Base-by-base conservation (phyloP, 2,329 filamentous ascomycete species). In the Cyphellophora attinorum region DNA sequence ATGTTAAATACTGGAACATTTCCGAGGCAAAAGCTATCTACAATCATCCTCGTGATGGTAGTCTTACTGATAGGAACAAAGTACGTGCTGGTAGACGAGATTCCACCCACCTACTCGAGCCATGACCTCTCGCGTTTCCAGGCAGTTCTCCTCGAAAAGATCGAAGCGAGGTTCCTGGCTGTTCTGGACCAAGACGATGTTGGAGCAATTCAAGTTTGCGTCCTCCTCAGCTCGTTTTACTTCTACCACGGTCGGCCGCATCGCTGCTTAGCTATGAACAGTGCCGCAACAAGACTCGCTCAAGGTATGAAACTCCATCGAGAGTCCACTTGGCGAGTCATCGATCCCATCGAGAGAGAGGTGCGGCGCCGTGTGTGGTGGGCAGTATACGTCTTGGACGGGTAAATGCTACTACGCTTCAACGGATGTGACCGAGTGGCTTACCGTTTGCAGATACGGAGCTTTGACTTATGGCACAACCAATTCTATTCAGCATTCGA, bases 101-200 rank as follows among this genome's bases (percentile, higher is more conserved):
- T n/a, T n/a, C n/a, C n/a, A n/a, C n/a, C n/a, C n/a, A n/a, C n/a
- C n/a, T n/a, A n/a, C n/a, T n/a, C n/a, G n/a, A n/a, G n/a, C n/a
- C n/a, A n/a, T n/a, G n/a, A n/a, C n/a, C n/a, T n/a, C n/a, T n/a
- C n/a, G n/a, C n/a, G n/a, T n/a, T n/a, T n/a, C n/a, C n/a, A n/a
- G n/a, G n/a, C n/a, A n/a, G n/a, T n/a, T n/a, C n/a, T n/a, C n/a
- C n/a, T 46, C 15, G 30, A 27, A 19, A 31, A 53, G 12, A 52
- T 55, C 6, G 56, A 60, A 19, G 47, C 46, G 4, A 49, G 53
- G 18, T 33, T 65, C 11, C 50, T 58, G n/a, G 56, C 61, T 15
- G 31, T 65, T 12, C 59, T 65, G 51, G 60, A 64, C 35, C 47
- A 58, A 14, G 53, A 52, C n/a, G 58, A 53, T 11, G 39, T 44